Conservation (phyloP, 2,329 filamentous ascomycete species). For the Fusarium sp. region DNA sequence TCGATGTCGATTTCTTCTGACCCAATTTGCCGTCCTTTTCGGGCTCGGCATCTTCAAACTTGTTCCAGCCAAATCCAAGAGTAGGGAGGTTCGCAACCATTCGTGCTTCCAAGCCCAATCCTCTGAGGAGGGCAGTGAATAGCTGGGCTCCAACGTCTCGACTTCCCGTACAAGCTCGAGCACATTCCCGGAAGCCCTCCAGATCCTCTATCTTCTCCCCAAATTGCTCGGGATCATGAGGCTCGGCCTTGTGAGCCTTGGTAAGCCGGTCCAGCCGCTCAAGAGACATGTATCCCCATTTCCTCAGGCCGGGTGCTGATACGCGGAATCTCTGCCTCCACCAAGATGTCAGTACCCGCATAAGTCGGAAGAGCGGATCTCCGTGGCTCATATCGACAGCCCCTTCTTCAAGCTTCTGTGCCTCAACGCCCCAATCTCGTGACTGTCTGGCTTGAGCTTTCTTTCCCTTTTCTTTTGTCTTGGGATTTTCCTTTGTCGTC, state of each 20-base stretch:
- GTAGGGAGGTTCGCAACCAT: constrained; percentile 89
- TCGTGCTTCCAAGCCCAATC: constrained; percentile 82
- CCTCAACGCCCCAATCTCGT: constrained; percentile 77
- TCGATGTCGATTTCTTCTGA: neutral
- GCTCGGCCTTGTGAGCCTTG: constrained; percentile 74
- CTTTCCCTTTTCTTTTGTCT: constrained; percentile 55
- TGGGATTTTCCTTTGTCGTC: constrained; percentile 42
- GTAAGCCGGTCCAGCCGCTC: constrained; percentile 79
- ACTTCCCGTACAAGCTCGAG: constrained; percentile 80
- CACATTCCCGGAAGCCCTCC: constrained; percentile 75
- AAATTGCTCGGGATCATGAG: constrained; percentile 72
- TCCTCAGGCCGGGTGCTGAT: constrained; percentile 84
- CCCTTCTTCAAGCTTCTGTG: constrained; percentile 76
- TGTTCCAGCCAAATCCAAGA: constrained; percentile 90
- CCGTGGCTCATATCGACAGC: constrained; percentile 82
- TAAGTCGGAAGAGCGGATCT: constrained; percentile 81
- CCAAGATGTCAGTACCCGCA: constrained; percentile 82
- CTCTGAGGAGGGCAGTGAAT: constrained; percentile 86
- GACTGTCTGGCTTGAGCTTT: constrained; percentile 50
- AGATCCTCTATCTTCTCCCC: constrained; percentile 80
- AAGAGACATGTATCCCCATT: constrained; percentile 88
- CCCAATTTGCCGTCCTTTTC: constrained; percentile 53
- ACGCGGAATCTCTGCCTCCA: constrained; percentile 89
- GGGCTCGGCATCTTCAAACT: constrained; percentile 79
- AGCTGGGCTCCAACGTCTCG: constrained; percentile 90